These are phyloP conservation scores for Pseudogymnoascus sp. DNA, from an alignment of 2,329 filamentous ascomycete genomes.

Conservation along the genomic window DNA sequence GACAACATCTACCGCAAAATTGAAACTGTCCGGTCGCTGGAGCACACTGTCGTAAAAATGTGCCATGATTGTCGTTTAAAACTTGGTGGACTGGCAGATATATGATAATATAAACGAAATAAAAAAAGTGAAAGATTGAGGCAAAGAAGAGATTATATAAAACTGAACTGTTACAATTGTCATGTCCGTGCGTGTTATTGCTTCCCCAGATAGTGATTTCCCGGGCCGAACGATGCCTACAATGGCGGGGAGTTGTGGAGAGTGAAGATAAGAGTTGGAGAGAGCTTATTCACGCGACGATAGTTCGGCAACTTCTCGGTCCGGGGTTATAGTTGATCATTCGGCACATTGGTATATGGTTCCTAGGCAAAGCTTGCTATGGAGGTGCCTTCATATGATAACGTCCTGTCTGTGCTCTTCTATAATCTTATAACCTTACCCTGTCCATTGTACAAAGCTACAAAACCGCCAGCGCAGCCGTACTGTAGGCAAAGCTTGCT, in stretches of 20 bases:
- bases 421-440: neutral
- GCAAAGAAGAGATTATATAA: neutral
- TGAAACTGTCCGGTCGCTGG: constrained; percentile 23
- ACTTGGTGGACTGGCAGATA: neutral
- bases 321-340: neutral
- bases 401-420: neutral
- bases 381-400: too few relatives aligned
- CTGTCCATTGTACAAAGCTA: neutral
- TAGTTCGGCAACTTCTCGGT: neutral
- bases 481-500: neutral
- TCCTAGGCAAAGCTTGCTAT: too few relatives aligned
- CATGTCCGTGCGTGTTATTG: neutral
- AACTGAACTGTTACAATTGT: neutral
- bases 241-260: neutral
- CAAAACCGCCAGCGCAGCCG: neutral
- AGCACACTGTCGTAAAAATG: neutral
- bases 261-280: neutral
- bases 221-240: neutral
- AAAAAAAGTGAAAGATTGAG: neutral
- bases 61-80: neutral
- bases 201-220: neutral
- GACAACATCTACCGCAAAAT: constrained; percentile 34
- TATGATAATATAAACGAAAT: neutral
- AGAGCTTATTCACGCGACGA: neutral
- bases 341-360: neutral